Base-by-base conservation (phyloP, 441 rosid genomes). In the Kokia cookei region DNA sequence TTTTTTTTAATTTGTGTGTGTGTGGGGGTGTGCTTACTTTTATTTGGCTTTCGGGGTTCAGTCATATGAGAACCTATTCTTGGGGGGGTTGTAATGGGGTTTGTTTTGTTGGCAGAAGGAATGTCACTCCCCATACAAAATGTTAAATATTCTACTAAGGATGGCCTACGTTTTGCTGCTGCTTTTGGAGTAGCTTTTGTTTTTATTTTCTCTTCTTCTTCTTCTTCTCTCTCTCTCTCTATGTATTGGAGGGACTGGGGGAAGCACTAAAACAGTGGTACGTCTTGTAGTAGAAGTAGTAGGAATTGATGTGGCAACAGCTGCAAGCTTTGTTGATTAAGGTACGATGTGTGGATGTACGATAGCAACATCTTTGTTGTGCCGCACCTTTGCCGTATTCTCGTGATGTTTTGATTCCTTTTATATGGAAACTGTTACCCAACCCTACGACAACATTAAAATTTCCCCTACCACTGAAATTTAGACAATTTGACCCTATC, bases 51-150 rank as follows among this genome's bases (percentile, higher is more conserved):
- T 76, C 11, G 29, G 64, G 54, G 48, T 29, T 19, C 9, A 58
- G 66, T 43, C 13, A 14, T 59, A 14, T 10, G 53, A 13, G 58
- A 72, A 51, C 74, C 75, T 50, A 8, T 48, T 73, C 24, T 66
- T 57, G 76, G 69, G 75, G 59, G 69, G 75, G 53, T 68, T 55
- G 45, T 48, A 71, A 57, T 47, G 73, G 66, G 62, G 17, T 64
- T 74, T 65, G 27, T 74, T 58, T 47, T 47, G 73, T 65, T 29
- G 68, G 45, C 45, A 43, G 48, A 71, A 74, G 68, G 77, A 67
- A 68, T 64, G 58, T 69, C 73, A 77, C 76, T 75, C 69, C 37
- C 74, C 58, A 68, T 47, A 43, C 66, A 76, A 7, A 55, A 29
- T 69, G 65, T 45, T 64, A 63, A 26, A 29, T 40, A 15, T 48